Percentiles rank a stretch among this genome's conserved stretches.
phyloP scores from a whole-genome alignment of 768 basidiomycete species.

The Hortiboletus campestris region DNA sequence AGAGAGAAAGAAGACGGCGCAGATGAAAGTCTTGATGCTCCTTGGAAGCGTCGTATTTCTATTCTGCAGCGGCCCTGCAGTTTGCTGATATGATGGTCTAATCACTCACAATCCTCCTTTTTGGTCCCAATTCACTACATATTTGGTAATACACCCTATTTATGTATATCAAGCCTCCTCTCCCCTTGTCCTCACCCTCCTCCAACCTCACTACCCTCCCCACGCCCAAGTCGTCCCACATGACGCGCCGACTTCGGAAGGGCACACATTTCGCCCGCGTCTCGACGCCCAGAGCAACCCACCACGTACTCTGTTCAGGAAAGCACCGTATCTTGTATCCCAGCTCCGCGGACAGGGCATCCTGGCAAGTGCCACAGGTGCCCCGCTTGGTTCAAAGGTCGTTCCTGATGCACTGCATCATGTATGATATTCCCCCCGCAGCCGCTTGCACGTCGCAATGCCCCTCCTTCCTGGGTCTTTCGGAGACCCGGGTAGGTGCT shows the following conservation, averaged over 20 bases:
- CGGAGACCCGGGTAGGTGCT: neutral
- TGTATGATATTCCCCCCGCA: neutral
- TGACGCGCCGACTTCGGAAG: neutral
- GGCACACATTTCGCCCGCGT: neutral
- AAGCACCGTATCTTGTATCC: no score
- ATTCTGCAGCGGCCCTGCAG: conserved; percentile 29
- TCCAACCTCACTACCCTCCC: neutral
- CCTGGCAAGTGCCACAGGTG: neutral
- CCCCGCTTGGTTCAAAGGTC: conserved; percentile 6
- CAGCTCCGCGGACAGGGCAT: conserved; percentile 13
- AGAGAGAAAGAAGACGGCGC: conserved; percentile 33
- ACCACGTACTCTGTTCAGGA: neutral
- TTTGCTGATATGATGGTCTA: conserved; percentile 20
- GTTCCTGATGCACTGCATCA: neutral
- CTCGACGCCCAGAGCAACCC: neutral
- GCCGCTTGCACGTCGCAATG: neutral
- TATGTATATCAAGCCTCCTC: conserved; percentile 5
- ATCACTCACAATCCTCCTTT: conserved; percentile 14
- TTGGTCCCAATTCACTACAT: conserved; percentile 16
- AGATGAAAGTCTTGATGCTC: conserved; percentile 33
- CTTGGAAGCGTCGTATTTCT: conserved; percentile 34
- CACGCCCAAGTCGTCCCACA: no score
- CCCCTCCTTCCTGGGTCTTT: neutral
- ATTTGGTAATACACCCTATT: neutral
- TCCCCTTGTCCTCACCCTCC: neutral